Evolutionary conservation across 441 rosid genomes (phyloP), one percentile per base, ranked within the genome.

Genomic region (Populus tomentosa): DNA sequence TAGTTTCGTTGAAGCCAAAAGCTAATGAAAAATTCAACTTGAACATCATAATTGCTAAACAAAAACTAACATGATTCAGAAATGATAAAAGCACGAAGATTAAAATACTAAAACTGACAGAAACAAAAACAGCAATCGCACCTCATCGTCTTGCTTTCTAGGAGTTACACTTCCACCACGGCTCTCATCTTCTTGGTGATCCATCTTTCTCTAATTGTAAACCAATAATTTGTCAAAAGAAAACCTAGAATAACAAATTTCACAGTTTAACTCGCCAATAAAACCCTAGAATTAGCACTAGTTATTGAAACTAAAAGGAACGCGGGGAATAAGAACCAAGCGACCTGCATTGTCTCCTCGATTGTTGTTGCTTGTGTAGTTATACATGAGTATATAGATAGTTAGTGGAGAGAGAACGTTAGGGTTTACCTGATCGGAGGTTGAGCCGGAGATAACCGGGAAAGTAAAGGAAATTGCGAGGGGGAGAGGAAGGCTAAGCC

Each of bases 141-240:
- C 99, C 96, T 90, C 98, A 71, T 86, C 93, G 67, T 89, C 92
- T 86, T 86, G 98, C 87, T 92, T 93, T 32, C 85, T 80, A 74
- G 71, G 83, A 30, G 78, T 85, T 77, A 84, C 93, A 26, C 84
- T 84, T 62, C 79, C 81, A 56, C 64, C 77, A 70, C 88, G 94
- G 73, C 73, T 75, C 79, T 90, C 97, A 69, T 89, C 95, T 76
- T 90, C 98, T 42, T 84, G 91, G 42, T 84, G 88, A 80, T 92
- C 97, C 95, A 93, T 95, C 71, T 68, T 72, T 53, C 61, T 69
- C 33, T 33, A 14, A 46, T 24, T 8, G n/a, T 2, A 68, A 35
- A 18, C 24, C 33, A 10, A 64, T 21, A 53, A 16, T 53, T 61
- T 30, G 28, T 59, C 32, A 28, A 28, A 28, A 28, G 46, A 13